Conservation (phyloP, 148 eudicot species). For the Rhododendron ovatum region DNA sequence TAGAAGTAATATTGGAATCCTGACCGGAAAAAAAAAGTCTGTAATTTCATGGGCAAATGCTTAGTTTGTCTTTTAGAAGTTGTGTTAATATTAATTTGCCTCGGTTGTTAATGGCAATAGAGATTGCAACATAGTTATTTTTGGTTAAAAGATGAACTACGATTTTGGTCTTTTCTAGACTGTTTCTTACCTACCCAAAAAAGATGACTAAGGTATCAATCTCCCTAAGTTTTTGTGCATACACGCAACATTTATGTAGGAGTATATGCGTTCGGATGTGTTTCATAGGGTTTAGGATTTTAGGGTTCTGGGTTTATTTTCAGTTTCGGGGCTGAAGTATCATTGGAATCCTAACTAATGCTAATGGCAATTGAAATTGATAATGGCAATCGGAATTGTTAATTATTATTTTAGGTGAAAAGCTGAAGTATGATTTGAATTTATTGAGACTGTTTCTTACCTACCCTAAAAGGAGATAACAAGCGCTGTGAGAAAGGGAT, state of each 20-base stretch:
- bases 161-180: not conserved
- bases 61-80: not conserved
- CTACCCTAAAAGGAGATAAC: not conserved
- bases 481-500: not conserved
- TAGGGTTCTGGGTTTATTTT: not conserved
- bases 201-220: constrained; percentile 22
- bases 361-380: not conserved
- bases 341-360: not conserved
- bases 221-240: not conserved
- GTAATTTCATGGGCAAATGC: not conserved
- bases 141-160: not conserved
- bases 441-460: not conserved
- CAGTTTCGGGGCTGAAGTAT: not conserved
- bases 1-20: not conserved
- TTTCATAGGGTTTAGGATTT: not conserved
- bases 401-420: not conserved
- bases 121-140: not conserved
- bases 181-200: not conserved
- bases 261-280: not conserved
- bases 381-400: not conserved
- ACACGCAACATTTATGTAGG: too few species aligned
- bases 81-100: not conserved
- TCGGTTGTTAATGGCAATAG: too few species aligned
- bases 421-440: not conserved
- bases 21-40: not conserved